A percentile compares a stretch with the other conserved stretches of the same genome.
Conservation (phyloP, 768 basidiomycete species). For the Ramaria rubella region DNA sequence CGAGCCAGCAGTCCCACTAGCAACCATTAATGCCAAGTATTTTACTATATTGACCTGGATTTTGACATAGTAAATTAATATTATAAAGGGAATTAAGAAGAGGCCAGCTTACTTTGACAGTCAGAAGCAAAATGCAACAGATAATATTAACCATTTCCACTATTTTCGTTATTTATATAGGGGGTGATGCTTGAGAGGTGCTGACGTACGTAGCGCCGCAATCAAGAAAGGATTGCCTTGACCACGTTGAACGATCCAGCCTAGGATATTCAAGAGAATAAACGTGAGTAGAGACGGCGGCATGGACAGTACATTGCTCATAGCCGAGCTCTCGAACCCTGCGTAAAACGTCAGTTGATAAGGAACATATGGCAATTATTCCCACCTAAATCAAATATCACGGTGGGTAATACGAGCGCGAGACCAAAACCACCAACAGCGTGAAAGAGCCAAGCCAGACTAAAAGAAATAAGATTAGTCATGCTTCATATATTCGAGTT, state of each 20-base stretch:
- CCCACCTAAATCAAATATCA: slow-evolving; percentile 19
- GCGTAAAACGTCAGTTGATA: background rate
- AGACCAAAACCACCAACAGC: slow-evolving; percentile 19
- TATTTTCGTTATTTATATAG: background rate
- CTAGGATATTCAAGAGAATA: slow-evolving; percentile 13
- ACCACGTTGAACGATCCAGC: slow-evolving; percentile 16
- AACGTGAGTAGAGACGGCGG: slow-evolving; percentile 19
- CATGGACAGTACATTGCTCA: slow-evolving; percentile 22
- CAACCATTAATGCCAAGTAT: slow-evolving; percentile 18
- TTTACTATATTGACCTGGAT: slow-evolving; percentile 11
- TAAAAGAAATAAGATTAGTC: background rate
- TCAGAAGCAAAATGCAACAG: slow-evolving; percentile 17
- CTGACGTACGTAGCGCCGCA: slow-evolving; percentile 10
- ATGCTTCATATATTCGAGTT: background rate
- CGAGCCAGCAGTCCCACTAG: slow-evolving; percentile 18
- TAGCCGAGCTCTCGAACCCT: slow-evolving; percentile 19
- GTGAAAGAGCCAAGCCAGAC: slow-evolving; percentile 17
- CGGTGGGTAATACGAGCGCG: slow-evolving; percentile 18
- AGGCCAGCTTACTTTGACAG: slow-evolving; percentile 12
- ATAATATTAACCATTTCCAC: slow-evolving; percentile 18
- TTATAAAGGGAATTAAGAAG: background rate
- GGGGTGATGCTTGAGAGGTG: background rate
- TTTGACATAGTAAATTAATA: background rate
- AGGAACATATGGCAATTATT: background rate
- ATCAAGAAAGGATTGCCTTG: slow-evolving; percentile 17